Base-by-base conservation (phyloP, 805 yeast genomes). In the Kregervanrija fluxuum region DNA sequence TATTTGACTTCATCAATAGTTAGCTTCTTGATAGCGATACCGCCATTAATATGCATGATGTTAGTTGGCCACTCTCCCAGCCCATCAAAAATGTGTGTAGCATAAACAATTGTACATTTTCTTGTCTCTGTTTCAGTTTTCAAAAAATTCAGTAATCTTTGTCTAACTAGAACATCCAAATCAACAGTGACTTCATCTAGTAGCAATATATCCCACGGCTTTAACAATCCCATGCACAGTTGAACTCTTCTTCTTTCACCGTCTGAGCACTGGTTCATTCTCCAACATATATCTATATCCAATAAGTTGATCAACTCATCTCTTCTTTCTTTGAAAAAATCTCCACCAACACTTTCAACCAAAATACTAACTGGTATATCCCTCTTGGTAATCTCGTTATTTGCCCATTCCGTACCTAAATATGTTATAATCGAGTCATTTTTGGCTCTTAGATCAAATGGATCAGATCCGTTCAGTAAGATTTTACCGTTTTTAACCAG, bases 111-210 rank as follows among this genome's bases (percentile, higher is more conserved):
- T 40, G 89, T 79, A 48, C 95, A 80, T 14, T 73, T 65, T 47
- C 98, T 71, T 0, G 67, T 59, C 40, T 67, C 69, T 5, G 96
- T 87, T 60, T 93, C 99, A n/a, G 65, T 57, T 51, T 73, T 74
- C 54, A 93, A 68, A 59, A 86, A 93, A 1, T 72, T 68, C 49
- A 93, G 67, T 41, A 93, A 67, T 44, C 87, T 72, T 32, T 80
- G 77, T 54, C 99, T 73, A 2, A 90, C 98, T 40, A 93, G 71
- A 6, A 93, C 99, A 59, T 93, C 99, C 53, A 93, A 71, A 62
- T 93, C 99, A 28, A 93, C 96, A 0, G 99, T 93, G 34, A 93
- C 98, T 62, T 93, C 99, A 61, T 93, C 99, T 40, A 93, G 69
- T n/a, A 93, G 67, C 31, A 93, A 67, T 15, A 89, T 71, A 48